Conservation (phyloP, 495 filamentous ascomycete species). For the Penicillium chermesinum region DNA sequence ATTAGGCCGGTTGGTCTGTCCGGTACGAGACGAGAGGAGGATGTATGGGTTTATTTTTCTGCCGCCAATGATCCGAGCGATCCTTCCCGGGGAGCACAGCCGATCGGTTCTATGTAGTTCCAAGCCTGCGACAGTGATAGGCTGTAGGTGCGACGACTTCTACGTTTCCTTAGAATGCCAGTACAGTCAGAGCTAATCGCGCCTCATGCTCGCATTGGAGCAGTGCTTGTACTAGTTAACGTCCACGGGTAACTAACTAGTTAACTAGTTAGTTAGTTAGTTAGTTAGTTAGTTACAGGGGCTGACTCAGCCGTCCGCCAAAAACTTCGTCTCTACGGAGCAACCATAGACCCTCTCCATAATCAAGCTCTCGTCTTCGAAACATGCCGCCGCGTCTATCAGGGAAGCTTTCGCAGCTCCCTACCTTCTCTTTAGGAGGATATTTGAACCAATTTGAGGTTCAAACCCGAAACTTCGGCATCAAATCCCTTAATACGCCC, state of each 20-base stretch:
- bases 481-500: constrained; percentile 46
- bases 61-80: not conserved
- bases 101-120: not conserved
- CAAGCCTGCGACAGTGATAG: no score
- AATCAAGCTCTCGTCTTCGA: not conserved
- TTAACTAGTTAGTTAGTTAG: not conserved
- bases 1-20: not conserved
- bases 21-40: not conserved
- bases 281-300: no score
- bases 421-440: constrained; percentile 15
- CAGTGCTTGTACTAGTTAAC: no score
- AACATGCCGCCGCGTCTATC: constrained; percentile 35
- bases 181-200: no score
- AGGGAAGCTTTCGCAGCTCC: constrained; percentile 32
- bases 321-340: constrained; percentile 17
- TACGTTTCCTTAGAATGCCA: no score
- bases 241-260: not conserved
- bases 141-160: no score
- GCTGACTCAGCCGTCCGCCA: constrained; percentile 16
- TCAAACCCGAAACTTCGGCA: constrained; percentile 37
- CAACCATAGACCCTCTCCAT: not conserved
- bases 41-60: not conserved
- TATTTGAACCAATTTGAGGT: constrained; percentile 16
- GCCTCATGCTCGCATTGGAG: no score
- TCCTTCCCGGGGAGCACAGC: not conserved